phyloP scores from a whole-genome alignment of 257 asterid genomes.

The Buddleja alternifolia region DNA sequence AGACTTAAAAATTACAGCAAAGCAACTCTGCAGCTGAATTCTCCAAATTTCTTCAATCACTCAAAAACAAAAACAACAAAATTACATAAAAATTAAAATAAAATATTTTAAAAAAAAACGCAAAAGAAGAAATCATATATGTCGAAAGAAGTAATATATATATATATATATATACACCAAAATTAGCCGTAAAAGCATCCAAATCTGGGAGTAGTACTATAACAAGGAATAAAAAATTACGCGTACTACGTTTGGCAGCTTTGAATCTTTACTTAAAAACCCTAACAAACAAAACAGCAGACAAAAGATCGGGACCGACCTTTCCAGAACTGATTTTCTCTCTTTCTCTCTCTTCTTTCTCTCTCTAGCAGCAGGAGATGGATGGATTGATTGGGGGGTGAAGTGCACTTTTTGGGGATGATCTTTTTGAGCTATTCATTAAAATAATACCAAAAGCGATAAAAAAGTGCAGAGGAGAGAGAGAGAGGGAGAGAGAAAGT shows the following conservation, averaged over 20 bases:
- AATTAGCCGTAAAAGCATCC: slow-evolving; percentile 27
- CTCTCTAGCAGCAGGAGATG: slow-evolving; percentile 23
- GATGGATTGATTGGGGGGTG: slow-evolving; percentile 25
- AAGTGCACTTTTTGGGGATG: slow-evolving; percentile 25
- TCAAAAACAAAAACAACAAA: background rate
- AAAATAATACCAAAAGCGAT: slow-evolving; percentile 31
- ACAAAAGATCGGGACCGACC: slow-evolving; percentile 34
- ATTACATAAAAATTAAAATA: background rate
- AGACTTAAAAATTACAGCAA: background rate
- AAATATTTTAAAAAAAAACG: background rate
- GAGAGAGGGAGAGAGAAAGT: slow-evolving; percentile 44
- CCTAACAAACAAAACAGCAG: slow-evolving; percentile 27
- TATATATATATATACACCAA: no score
- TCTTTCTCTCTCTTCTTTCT: slow-evolving; percentile 9
- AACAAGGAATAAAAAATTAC: slow-evolving; percentile 18
- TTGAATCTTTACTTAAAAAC: slow-evolving; percentile 33
- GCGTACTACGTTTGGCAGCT: no score
- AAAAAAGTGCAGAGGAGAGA: slow-evolving; percentile 47
- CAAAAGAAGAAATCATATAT: slow-evolving; percentile 8
- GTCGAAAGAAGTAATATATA: slow-evolving; percentile 20
- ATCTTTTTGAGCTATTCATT: slow-evolving; percentile 31
- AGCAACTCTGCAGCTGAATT: slow-evolving; percentile 23
- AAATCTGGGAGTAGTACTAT: slow-evolving; percentile 17
- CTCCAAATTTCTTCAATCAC: slow-evolving; percentile 15
- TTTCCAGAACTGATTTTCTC: slow-evolving; percentile 25